Evolutionary conservation across 805 yeast genomes (phyloP), one percentile per base, ranked within the genome.

Genomic region (Spathaspora hagerdaliae): DNA sequence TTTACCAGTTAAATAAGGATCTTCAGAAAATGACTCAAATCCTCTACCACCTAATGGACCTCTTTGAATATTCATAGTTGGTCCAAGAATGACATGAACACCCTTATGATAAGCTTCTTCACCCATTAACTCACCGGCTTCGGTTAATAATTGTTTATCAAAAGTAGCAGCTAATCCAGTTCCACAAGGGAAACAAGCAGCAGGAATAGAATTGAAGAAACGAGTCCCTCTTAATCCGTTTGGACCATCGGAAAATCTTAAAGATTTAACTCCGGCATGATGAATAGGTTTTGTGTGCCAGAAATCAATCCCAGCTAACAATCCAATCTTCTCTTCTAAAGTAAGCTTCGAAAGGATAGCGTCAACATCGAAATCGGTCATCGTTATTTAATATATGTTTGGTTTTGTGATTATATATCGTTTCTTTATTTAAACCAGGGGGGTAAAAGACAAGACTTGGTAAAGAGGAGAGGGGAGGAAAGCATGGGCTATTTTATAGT

Each of bases 261-360:
- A 48, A 0, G 74, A 60, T 2, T 81, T 82, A 36, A 79, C 56
- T 15, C 65, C 67, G 29, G 75, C 55, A 36, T 74, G 47, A 26
- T 55, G 58, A 19, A 77, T 63, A 1, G 70, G 54, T 43, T 45
- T 53, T 2, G 82, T 77, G 60, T 76, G 81, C 81, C 82, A 78
- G 57, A 67, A 66, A 54, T 77, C 81, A 37, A 58, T 56, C 31
- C 81, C 67, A 37, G 59, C 49, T 19, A 61, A 43, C 19, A 64
- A 54, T 6, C 52, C 41, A 41, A 60, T 52, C 37, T 63, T 64
- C 42, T 64, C 68, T 9, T 48, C 48, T 3, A 57, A 45, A 11
- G 67, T 58, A 46, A 64, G 54, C 50, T 60, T 51, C 14, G 52
- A 41, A 24, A 64, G 53, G 2, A 47, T 46, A 31, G 50, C 36